These are phyloP conservation scores for Aspergillus fijiensis DNA, from an alignment of 2,329 filamentous ascomycete genomes.

Conservation along the genomic window DNA sequence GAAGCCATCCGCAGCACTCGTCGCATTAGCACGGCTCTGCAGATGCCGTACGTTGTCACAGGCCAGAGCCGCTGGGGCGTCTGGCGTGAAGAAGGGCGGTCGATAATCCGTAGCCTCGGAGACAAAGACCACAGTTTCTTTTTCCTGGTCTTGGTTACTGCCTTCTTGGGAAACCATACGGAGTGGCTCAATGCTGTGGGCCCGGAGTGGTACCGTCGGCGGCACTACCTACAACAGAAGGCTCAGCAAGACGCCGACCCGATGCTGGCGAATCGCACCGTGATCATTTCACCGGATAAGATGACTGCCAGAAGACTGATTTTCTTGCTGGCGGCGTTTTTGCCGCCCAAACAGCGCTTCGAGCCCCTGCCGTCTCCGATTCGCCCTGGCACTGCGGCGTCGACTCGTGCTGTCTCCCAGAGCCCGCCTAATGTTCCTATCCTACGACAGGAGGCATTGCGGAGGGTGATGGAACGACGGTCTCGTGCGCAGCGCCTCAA, in stretches of 20 bases:
- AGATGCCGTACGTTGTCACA: conserved; percentile 57
- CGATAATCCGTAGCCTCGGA: conserved; percentile 55
- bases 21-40: conserved; percentile 55
- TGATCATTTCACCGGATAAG: conserved; percentile 59
- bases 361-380: conserved; percentile 41
- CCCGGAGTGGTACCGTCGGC: conserved; percentile 55
- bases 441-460: conserved; percentile 54
- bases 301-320: conserved; percentile 59
- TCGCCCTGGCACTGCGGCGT: conserved; percentile 45
- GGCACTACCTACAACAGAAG: conserved; percentile 53
- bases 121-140: conserved; percentile 60
- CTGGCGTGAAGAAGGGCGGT: conserved; percentile 61
- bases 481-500: conserved; percentile 48
- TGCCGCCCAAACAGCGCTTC: conserved; percentile 50
- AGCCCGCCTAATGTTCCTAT: conserved; percentile 53
- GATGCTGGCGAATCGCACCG: conserved; percentile 53
- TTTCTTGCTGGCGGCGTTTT: conserved; percentile 58
- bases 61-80: conserved; percentile 61
- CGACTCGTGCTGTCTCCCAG: conserved; percentile 52
- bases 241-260: conserved; percentile 48
- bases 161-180: conserved; percentile 60
- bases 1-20: conserved; percentile 50
- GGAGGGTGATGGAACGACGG: conserved; percentile 54
- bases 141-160: conserved; percentile 58
- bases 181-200: conserved; percentile 59